Percentiles rank a stretch among this genome's conserved stretches.
These are phyloP conservation scores for Phytophthora nicotianae DNA, from an alignment of 352 stramenopile species.

Conservation along the genomic window DNA sequence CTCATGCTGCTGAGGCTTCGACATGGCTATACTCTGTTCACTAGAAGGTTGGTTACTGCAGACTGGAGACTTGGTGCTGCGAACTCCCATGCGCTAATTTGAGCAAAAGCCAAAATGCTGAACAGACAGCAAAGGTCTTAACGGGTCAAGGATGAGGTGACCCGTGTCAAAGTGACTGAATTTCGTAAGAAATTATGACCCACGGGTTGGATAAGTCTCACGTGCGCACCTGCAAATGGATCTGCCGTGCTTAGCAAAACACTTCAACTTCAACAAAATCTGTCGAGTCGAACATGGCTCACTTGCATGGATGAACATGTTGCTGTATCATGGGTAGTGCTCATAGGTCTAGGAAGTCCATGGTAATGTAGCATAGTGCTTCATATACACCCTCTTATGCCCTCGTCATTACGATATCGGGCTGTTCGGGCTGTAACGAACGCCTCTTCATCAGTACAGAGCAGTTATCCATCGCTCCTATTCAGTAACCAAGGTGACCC, in stretches of 20 bases:
- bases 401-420: too few species aligned
- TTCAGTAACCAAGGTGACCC: background rate
- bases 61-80: conserved; percentile 19
- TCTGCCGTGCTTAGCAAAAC: conserved; percentile 27
- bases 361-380: background rate
- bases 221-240: conserved; percentile 2
- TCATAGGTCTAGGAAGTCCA: background rate
- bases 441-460: conserved; percentile 12
- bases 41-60: conserved; percentile 1
- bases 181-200: conserved; percentile 24
- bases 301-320: background rate
- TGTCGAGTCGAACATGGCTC: conserved; percentile 7
- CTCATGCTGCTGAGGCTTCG: conserved; percentile 33
- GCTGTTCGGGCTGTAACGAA: background rate
- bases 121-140: conserved; percentile 17
- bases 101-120: conserved; percentile 34
- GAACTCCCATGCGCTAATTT: conserved; percentile 26
- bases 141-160: conserved; percentile 10
- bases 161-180: conserved; percentile 10
- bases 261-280: conserved; percentile 22
- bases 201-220: conserved; percentile 10
- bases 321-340: too few species aligned
- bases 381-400: background rate
- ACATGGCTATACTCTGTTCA: conserved; percentile 24
- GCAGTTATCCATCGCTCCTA: conserved; percentile 15